phyloP scores from a whole-genome alignment of 352 stramenopile species.

The Phytophthora boehmeriae region DNA sequence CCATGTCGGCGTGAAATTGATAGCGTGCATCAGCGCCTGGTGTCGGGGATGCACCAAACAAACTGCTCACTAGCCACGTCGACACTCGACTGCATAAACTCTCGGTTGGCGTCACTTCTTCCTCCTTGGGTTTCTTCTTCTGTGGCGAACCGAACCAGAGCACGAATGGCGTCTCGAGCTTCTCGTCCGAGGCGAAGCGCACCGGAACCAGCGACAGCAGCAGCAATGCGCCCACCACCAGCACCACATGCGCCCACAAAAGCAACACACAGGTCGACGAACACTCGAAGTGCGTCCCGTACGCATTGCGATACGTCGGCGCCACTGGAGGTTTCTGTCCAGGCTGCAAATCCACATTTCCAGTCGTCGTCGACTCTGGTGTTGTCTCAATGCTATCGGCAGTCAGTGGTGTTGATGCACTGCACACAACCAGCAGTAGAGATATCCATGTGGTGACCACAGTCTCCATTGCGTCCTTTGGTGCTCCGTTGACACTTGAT shows the following conservation, averaged over 20 bases:
- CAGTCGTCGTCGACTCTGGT: background rate
- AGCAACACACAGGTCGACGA: constrained; percentile 52
- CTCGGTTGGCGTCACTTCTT: constrained; percentile 7
- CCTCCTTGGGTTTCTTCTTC: constrained; percentile 7
- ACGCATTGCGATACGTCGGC: constrained; percentile 61
- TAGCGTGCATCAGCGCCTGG: constrained; percentile 26
- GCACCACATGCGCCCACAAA: constrained; percentile 35
- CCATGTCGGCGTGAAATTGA: constrained; percentile 37
- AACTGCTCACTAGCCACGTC: constrained; percentile 7
- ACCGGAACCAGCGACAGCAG: constrained; percentile 60
- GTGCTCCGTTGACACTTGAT: background rate
- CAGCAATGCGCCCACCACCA: constrained; percentile 35
- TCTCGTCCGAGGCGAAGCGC: constrained; percentile 14
- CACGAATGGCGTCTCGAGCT: constrained; percentile 37
- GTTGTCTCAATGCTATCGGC: too few species aligned
- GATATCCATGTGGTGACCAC: too few species aligned
- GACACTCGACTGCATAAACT: constrained; percentile 9
- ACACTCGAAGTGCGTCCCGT: constrained; percentile 61
- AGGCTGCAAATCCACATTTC: constrained; percentile 7
- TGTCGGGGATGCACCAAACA: constrained; percentile 2
- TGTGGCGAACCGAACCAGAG: constrained; percentile 30
- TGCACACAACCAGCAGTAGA: too few species aligned
- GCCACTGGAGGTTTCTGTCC: constrained; percentile 15
- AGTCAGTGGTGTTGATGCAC: too few species aligned
- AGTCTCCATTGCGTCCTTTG: too few species aligned